Conservation (phyloP, 371 early-diverging fungal genomes). For the Circinella umbellata region DNA sequence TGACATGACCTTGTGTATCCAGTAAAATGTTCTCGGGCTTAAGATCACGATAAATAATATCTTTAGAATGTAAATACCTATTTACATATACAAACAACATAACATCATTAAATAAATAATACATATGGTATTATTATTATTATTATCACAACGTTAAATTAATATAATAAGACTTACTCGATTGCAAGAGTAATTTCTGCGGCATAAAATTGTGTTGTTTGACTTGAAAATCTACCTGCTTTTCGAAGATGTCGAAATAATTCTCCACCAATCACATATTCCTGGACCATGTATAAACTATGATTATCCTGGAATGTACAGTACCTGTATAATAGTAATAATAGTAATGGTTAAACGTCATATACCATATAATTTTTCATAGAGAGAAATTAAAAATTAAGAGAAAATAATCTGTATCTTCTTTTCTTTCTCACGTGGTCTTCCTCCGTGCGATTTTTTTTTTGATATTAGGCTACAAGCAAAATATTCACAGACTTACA, state of each 20-base stretch:
- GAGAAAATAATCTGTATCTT: too few species aligned
- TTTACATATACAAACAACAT: not conserved
- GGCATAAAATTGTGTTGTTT: slow-evolving; percentile 86
- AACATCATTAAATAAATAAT: not conserved
- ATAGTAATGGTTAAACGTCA: too few species aligned
- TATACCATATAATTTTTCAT: not conserved
- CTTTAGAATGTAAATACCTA: slow-evolving; percentile 85
- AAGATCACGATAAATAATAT: slow-evolving; percentile 95
- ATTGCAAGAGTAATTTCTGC: slow-evolving; percentile 82
- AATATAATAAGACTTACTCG: slow-evolving; percentile 39
- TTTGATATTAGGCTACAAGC: not conserved
- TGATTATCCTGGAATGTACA: slow-evolving; percentile 91
- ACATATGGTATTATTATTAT: not conserved
- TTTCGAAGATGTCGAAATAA: slow-evolving; percentile 95
- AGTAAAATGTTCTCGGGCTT: slow-evolving; percentile 96
- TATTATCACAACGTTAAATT: too few species aligned
- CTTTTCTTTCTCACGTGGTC: too few species aligned
- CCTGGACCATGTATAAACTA: slow-evolving; percentile 94
- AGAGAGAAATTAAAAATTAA: not conserved
- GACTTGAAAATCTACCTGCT: slow-evolving; percentile 87
- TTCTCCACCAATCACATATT: slow-evolving; percentile 97
- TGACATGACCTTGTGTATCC: slow-evolving; percentile 92
- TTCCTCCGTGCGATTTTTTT: too few species aligned
- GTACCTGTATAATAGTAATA: slow-evolving; percentile 44
- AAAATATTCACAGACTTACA: slow-evolving; percentile 61